Conservation (phyloP, 1,284 basidiomycete species). For the Malassezia brasiliensis region DNA sequence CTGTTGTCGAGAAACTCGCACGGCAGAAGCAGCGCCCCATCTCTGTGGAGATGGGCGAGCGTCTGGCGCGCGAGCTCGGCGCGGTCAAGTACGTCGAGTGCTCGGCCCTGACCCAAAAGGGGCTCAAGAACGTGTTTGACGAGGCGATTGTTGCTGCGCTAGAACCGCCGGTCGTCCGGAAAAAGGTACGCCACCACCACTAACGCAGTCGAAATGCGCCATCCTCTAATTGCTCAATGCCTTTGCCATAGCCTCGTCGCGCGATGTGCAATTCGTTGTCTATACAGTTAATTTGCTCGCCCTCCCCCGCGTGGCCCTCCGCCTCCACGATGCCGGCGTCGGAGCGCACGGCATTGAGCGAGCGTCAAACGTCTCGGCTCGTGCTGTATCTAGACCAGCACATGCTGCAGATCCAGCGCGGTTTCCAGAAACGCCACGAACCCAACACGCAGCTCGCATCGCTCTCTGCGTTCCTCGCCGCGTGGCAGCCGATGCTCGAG, state of each 20-base stretch:
- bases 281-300: background rate
- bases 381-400: slow-evolving; percentile 27
- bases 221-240: slow-evolving; percentile 57
- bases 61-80: slow-evolving; percentile 85
- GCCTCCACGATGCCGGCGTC: background rate
- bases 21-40: slow-evolving; percentile 95
- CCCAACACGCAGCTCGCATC: slow-evolving; percentile 21
- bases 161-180: slow-evolving; percentile 82
- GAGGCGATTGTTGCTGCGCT: slow-evolving; percentile 98
- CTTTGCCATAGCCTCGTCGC: background rate
- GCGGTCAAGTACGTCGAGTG: slow-evolving; percentile 99
- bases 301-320: background rate
- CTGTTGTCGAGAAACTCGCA: slow-evolving; percentile 85
- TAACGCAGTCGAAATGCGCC: slow-evolving; percentile 59
- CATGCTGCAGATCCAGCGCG: slow-evolving; percentile 25
- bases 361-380: slow-evolving; percentile 30
- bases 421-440: slow-evolving; percentile 27
- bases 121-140: slow-evolving; percentile 98
- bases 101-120: slow-evolving; percentile 96
- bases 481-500: slow-evolving; percentile 22
- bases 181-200: slow-evolving; percentile 52
- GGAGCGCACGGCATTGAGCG: slow-evolving; percentile 10
- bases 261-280: background rate
- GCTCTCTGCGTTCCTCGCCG: slow-evolving; percentile 22
- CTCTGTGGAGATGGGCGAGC: slow-evolving; percentile 74